These are phyloP conservation scores for Dorcoceras hygrometricum DNA, from an alignment of 257 asterid genomes.

Conservation along the genomic window DNA sequence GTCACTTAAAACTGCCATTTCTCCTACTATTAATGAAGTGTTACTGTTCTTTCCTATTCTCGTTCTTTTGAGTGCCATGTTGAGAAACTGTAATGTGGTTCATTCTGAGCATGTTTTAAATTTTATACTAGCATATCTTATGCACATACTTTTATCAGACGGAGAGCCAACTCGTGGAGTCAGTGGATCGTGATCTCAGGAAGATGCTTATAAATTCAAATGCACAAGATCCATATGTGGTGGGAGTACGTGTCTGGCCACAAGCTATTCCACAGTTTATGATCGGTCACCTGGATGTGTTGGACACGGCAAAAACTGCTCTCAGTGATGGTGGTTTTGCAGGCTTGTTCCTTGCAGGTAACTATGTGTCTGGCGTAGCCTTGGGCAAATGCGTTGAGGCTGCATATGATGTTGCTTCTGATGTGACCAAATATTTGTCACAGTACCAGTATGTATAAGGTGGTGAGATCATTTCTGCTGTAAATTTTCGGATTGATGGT, in stretches of 20 bases:
- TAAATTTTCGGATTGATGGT: slow-evolving; percentile 19
- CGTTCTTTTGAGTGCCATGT: background rate
- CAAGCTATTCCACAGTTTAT: slow-evolving; percentile 93
- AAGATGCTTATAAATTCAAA: slow-evolving; percentile 73
- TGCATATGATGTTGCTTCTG: slow-evolving; percentile 75
- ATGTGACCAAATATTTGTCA: slow-evolving; percentile 68
- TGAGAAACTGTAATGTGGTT: slow-evolving; percentile 15
- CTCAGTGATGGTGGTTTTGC: slow-evolving; percentile 50
- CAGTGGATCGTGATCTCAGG: slow-evolving; percentile 91
- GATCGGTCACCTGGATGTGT: slow-evolving; percentile 77
- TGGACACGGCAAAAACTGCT: slow-evolving; percentile 61
- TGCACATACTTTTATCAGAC: slow-evolving; percentile 42
- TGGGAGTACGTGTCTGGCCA: slow-evolving; percentile 88
- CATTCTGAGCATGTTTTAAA: slow-evolving; percentile 8
- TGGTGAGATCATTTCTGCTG: slow-evolving; percentile 27
- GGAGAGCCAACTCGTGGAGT: slow-evolving; percentile 80
- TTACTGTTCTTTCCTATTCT: background rate
- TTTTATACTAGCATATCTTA: background rate
- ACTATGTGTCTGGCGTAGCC: slow-evolving; percentile 87
- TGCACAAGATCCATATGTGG: slow-evolving; percentile 63
- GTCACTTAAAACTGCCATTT: background rate
- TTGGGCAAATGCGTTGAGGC: slow-evolving; percentile 95
- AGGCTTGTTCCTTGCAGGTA: slow-evolving; percentile 89
- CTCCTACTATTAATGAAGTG: background rate
- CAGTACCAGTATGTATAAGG: slow-evolving; percentile 29